Percentiles rank a stretch among this genome's conserved stretches.
Conservation (phyloP, 805 yeast species). For the Sugiyamaella floridensis region DNA sequence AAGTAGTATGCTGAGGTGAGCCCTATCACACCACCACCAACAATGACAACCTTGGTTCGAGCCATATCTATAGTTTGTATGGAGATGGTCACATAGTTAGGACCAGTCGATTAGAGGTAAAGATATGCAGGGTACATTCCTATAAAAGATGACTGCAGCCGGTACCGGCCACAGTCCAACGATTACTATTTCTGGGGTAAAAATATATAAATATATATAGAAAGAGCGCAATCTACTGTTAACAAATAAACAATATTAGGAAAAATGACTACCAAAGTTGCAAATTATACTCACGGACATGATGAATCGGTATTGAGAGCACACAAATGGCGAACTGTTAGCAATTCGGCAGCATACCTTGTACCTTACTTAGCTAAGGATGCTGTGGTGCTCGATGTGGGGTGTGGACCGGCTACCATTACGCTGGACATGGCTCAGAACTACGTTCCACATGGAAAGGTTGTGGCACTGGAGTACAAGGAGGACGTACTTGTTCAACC, state of each 20-base stretch:
- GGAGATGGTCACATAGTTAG: no score
- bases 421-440: conserved; percentile 31
- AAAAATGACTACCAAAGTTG: not conserved
- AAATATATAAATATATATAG: not conserved
- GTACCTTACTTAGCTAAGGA: conserved; percentile 27
- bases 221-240: not conserved
- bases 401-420: conserved; percentile 41
- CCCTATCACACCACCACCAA: conserved; percentile 21
- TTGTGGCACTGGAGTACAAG: conserved; percentile 33
- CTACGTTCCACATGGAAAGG: conserved; percentile 27
- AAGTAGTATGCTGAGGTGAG: conserved; percentile 15
- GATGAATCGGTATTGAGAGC: conserved; percentile 22
- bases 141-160: not conserved
- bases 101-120: no score
- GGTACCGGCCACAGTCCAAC: not conserved
- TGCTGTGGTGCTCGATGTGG: conserved; percentile 34
- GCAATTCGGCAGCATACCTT: conserved; percentile 27
- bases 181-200: not conserved
- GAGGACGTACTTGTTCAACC: conserved; percentile 30
- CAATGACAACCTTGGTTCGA: conserved; percentile 6
- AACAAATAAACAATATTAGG: not conserved
- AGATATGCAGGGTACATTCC: not conserved
- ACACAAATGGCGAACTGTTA: conserved; percentile 34
- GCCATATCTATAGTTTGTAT: not conserved
- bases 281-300: conserved; percentile 22